A percentile compares a stretch with the other conserved stretches of the same genome.
Conservation (phyloP, 2,329 filamentous ascomycete species). For the Chalaropsis thielavioides region DNA sequence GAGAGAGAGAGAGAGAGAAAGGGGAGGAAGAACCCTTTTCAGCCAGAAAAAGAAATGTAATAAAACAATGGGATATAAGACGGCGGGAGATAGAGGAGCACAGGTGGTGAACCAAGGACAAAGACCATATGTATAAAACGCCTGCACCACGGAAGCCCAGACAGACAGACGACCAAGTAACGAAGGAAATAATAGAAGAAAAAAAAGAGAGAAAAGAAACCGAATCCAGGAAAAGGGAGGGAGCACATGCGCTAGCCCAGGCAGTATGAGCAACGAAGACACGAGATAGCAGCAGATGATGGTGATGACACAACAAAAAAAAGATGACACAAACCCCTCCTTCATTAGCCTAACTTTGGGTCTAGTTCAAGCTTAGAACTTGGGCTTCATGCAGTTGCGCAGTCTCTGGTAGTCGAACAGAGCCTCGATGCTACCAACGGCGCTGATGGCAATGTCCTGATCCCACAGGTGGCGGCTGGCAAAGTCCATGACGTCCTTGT, state of each 20-base stretch:
- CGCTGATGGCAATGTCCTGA: conserved; percentile 85
- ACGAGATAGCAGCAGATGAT: conserved; percentile 15
- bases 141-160: conserved; percentile 10
- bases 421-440: conserved; percentile 85
- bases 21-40: not conserved
- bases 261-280: conserved; percentile 4
- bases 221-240: not conserved
- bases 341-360: conserved; percentile 17
- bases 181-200: conserved; percentile 13
- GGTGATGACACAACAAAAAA: conserved; percentile 13
- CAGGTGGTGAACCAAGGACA: conserved; percentile 12
- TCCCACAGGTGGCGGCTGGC: conserved; percentile 94
- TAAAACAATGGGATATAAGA: conserved; percentile 17
- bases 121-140: conserved; percentile 14
- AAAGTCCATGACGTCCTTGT: conserved; percentile 95
- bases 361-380: conserved; percentile 34
- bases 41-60: conserved; percentile 14
- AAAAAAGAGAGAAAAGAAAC: conserved; percentile 6
- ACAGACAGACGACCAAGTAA: conserved; percentile 12
- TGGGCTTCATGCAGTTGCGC: conserved; percentile 77
- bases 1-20: not conserved
- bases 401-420: conserved; percentile 64
- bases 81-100: conserved; percentile 8
- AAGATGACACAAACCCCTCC: conserved; percentile 14
- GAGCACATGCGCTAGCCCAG: not conserved